Base-by-base conservation (phyloP, 768 basidiomycete species). In the Trametes sanguinea region DNA sequence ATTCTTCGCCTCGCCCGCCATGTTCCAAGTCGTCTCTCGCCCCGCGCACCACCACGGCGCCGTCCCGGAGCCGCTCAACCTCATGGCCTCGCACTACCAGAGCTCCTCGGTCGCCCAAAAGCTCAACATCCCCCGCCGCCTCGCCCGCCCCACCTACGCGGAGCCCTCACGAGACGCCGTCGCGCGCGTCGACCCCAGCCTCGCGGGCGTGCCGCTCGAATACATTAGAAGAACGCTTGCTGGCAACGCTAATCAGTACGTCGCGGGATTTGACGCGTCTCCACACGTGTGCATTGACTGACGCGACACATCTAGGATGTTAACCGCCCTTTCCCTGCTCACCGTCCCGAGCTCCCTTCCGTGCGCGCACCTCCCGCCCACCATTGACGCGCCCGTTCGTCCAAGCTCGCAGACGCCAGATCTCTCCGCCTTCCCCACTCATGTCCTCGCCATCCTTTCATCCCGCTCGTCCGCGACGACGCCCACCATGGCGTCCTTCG, bases 111-210 rank as follows among this genome's bases (percentile, higher is more conserved):
- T 60, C 17, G 60, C 51, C 57, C 64, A 63, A 46, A 76, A 71
- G 66, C 79, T 91, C 10, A 86, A 90, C 67, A 83, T 93, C n/a
- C 91, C 90, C n/a, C 84, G 90, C 59, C 85, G 79, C 39, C 85
- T 93, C 47, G 78, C 83, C 33, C 83, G 89, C 9, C 89, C 91
- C 6, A 73, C 78, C 9, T 89, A 84, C 68, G 67, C 77, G 46
- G 86, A 89, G 64, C 82, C 89, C 46, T 81, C 86, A 30, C 77
- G 80, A 54, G 83, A 86, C 44, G 82, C 81, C 35, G 70, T 91
- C 44, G 68, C 72, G 2, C 80, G 87, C 35, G 73, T 85, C 57
- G 85, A 84, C 45, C 82, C 85, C 30, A 79, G 78, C 16, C 77
- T 88, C 22, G 76, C 67, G 7, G 78, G 80, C 35, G 79, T 82